phyloP scores from a whole-genome alignment of 108 stramenopile species.

The Cyclotella distinguenda region DNA sequence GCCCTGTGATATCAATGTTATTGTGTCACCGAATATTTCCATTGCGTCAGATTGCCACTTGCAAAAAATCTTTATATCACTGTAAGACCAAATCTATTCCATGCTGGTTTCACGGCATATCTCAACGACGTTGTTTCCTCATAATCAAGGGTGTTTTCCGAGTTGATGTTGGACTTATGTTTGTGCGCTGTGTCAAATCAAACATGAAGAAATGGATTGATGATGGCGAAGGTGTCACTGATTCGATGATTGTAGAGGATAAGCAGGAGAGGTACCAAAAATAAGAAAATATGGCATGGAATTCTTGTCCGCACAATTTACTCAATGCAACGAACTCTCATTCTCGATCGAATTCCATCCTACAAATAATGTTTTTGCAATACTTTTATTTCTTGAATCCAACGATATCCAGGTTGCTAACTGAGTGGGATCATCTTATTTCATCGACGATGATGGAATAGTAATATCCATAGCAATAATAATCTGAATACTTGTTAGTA shows the following conservation, averaged over 20 bases:
- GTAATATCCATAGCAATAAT: no score
- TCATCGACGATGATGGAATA: no score
- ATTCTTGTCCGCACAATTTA: not conserved
- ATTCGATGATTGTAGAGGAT: not conserved
- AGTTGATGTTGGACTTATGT: constrained; percentile 4
- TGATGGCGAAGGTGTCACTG: not conserved
- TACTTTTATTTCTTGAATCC: no score
- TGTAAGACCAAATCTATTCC: not conserved
- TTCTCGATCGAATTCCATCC: no score
- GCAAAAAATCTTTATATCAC: constrained; percentile 10
- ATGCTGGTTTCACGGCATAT: not conserved
- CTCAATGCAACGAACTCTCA: no score
- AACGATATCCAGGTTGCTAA: no score
- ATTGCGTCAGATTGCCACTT: no score
- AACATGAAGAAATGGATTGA: not conserved
- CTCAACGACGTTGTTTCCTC: not conserved
- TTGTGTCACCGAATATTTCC: no score
- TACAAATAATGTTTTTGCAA: no score
- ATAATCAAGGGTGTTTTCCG: not conserved
- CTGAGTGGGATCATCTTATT: no score
- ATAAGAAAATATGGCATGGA: constrained; percentile 2
- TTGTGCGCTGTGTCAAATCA: constrained; percentile 2
- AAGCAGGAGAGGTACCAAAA: not conserved
- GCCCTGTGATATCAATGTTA: no score
- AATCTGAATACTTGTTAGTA: no score